phyloP scores from a whole-genome alignment of 2,329 filamentous ascomycete genomes.

The Verticillium nubilum region DNA sequence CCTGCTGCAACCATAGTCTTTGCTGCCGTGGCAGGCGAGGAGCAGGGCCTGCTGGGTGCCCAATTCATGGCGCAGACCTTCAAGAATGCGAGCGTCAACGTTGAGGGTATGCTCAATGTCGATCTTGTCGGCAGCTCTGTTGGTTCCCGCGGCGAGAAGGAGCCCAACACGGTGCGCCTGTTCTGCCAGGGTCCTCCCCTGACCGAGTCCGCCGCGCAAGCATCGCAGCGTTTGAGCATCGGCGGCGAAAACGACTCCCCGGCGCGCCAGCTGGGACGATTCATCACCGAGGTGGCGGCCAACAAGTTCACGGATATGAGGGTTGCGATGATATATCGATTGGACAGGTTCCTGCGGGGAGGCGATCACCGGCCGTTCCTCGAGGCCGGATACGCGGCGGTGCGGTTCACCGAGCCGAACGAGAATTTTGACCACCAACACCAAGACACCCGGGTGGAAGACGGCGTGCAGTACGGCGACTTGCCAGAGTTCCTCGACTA shows the following conservation, averaged over 20 bases:
- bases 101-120: slow-evolving; percentile 53
- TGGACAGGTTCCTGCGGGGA: slow-evolving; percentile 50
- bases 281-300: slow-evolving; percentile 48
- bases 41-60: slow-evolving; percentile 49
- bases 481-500: slow-evolving; percentile 52
- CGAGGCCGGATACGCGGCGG: slow-evolving; percentile 46
- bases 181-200: slow-evolving; percentile 45
- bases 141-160: slow-evolving; percentile 36
- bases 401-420: slow-evolving; percentile 52
- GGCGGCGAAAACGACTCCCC: slow-evolving; percentile 51
- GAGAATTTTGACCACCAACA: slow-evolving; percentile 55
- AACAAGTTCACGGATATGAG: slow-evolving; percentile 48
- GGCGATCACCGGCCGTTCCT: slow-evolving; percentile 53
- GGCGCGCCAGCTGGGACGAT: slow-evolving; percentile 47
- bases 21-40: slow-evolving; percentile 51
- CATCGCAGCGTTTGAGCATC: slow-evolving; percentile 33
- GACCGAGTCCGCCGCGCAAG: slow-evolving; percentile 31
- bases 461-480: slow-evolving; percentile 50
- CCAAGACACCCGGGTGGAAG: slow-evolving; percentile 43
- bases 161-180: slow-evolving; percentile 47
- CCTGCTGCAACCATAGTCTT: slow-evolving; percentile 50
- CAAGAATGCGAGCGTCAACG: slow-evolving; percentile 43
- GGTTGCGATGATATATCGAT: slow-evolving; percentile 48
- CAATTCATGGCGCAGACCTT: slow-evolving; percentile 46
- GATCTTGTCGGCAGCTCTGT: slow-evolving; percentile 50